Evolutionary conservation across 2,329 filamentous ascomycete species (phyloP).

Genomic region (Aspergillus sp.): DNA sequence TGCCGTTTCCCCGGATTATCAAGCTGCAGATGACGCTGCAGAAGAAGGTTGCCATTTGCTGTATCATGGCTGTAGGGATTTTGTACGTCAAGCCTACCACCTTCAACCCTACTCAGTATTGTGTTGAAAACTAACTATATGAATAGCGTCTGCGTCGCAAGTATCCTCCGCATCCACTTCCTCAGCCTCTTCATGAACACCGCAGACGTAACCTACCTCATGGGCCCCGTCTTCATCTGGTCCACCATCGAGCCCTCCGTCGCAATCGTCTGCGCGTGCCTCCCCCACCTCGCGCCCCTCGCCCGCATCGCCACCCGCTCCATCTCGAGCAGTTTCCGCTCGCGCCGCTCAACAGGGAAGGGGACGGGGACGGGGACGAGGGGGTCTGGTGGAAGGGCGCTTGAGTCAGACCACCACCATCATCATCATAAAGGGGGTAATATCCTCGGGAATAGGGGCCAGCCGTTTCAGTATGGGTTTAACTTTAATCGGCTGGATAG

Average conservation of each 20-base stretch:
- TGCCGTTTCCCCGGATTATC: conserved; percentile 6
- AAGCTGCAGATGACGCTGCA: conserved; percentile 13
- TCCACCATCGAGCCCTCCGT: conserved; percentile 14
- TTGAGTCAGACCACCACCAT: too few relatives aligned
- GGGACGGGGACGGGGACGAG: too few relatives aligned
- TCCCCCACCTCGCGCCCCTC: conserved; percentile 17
- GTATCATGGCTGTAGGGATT: conserved; percentile 18
- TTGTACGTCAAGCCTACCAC: conserved; percentile 10
- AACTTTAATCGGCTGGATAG: not conserved
- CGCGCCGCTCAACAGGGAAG: too few relatives aligned
- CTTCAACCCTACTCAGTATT: too few relatives aligned
- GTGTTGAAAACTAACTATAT: not conserved
- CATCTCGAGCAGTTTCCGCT: not conserved
- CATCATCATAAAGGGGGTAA: not conserved
- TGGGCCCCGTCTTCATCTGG: conserved; percentile 16
- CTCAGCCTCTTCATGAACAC: conserved; percentile 1
- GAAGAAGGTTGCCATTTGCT: conserved; percentile 15
- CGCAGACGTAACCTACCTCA: conserved; percentile 11
- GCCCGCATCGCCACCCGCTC: not conserved
- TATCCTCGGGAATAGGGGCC: not conserved
- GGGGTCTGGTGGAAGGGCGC: too few relatives aligned
- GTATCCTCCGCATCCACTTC: conserved; percentile 13
- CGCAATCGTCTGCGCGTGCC: conserved; percentile 14
- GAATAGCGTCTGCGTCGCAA: conserved; percentile 11
- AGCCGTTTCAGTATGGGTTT: not conserved